Evolutionary conservation across 2,329 filamentous ascomycete genomes (phyloP).

Genomic region (Aspergillus sp.): DNA sequence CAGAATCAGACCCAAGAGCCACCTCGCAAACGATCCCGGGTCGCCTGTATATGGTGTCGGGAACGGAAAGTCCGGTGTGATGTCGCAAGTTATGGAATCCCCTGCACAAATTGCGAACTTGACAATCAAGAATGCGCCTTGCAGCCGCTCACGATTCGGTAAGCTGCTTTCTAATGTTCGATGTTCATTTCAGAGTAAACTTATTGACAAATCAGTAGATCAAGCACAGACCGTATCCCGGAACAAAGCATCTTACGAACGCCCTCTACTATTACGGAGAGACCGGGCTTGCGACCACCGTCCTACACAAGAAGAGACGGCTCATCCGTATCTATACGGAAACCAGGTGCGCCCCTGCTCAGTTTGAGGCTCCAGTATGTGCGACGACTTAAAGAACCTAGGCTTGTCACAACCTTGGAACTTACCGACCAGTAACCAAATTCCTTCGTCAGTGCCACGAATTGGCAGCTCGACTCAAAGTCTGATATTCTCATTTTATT

Average conservation of each 20-base stretch:
- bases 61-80: slow-evolving; percentile 8
- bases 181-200: no score
- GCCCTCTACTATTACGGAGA: neutral
- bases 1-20: neutral
- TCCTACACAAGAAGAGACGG: neutral
- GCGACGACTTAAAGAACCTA: no score
- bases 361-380: no score
- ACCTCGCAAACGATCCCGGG: neutral
- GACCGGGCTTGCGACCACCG: neutral
- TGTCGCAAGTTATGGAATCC: slow-evolving; percentile 3
- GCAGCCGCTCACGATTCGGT: neutral
- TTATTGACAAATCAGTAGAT: neutral
- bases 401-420: neutral
- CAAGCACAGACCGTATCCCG: neutral
- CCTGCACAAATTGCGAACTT: slow-evolving; percentile 8
- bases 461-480: neutral
- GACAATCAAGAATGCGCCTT: slow-evolving; percentile 5
- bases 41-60: slow-evolving; percentile 7
- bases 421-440: neutral
- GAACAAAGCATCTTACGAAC: neutral
- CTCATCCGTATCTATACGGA: neutral
- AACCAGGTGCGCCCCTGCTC: no score
- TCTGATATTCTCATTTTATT: neutral
- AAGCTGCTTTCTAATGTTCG: neutral
- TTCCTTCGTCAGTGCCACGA: neutral